These are phyloP conservation scores for Colletotrichum australisinense DNA, from an alignment of 2,329 filamentous ascomycete species.

Conservation along the genomic window DNA sequence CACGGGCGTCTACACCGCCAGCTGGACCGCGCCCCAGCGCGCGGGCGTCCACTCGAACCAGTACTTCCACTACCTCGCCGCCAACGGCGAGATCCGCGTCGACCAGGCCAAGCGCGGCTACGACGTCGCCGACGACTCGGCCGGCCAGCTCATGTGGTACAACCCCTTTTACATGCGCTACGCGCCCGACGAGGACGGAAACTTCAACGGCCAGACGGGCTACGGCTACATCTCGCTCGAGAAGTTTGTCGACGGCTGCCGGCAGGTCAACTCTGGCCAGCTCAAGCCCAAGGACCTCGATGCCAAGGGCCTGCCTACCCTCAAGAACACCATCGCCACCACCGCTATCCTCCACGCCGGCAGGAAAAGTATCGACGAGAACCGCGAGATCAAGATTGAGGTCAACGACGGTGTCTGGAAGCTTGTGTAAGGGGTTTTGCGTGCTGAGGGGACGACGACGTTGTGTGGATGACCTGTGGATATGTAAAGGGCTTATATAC, in stretches of 20 bases:
- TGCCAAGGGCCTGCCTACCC: slow-evolving; percentile 81
- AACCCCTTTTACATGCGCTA: slow-evolving; percentile 98
- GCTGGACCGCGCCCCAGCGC: slow-evolving; percentile 92
- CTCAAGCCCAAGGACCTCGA: slow-evolving; percentile 82
- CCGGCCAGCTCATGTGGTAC: slow-evolving; percentile 81
- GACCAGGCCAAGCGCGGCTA: slow-evolving; percentile 96
- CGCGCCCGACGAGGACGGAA: slow-evolving; percentile 92
- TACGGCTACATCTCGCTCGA: slow-evolving; percentile 96
- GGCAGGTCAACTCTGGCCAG: slow-evolving; percentile 79
- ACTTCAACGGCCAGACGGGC: slow-evolving; percentile 90
- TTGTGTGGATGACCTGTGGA: slow-evolving; percentile 16
- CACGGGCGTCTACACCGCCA: slow-evolving; percentile 92
- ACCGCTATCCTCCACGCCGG: slow-evolving; percentile 93
- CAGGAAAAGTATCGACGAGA: slow-evolving; percentile 85
- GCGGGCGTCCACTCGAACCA: slow-evolving; percentile 97
- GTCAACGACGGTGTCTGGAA: slow-evolving; percentile 75
- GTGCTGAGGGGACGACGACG: neutral
- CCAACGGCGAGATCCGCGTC: slow-evolving; percentile 85
- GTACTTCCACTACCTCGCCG: slow-evolving; percentile 94
- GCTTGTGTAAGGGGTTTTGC: slow-evolving; percentile 57
- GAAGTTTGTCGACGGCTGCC: slow-evolving; percentile 93
- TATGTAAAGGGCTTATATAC: slow-evolving; percentile 25
- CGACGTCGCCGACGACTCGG: slow-evolving; percentile 87
- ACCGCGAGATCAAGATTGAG: slow-evolving; percentile 79
- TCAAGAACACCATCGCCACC: slow-evolving; percentile 90